Percentiles rank a stretch among this genome's conserved stretches.
Conservation (phyloP, 192 early-diverging fungal genomes). For the Coemansia sp. region DNA sequence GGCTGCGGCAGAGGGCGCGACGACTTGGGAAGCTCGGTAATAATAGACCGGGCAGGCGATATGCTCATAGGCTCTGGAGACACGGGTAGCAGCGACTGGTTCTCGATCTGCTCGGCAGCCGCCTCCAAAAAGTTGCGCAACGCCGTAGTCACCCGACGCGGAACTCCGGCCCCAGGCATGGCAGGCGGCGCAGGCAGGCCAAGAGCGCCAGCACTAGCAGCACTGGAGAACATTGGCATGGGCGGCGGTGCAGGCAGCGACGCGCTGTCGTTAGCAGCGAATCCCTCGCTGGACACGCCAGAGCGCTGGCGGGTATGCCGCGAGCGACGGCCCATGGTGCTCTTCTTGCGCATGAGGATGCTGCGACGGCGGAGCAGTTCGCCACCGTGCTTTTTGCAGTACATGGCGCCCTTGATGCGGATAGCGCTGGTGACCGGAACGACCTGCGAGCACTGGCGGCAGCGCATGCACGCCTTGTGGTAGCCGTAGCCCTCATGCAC, state of each 20-base stretch:
- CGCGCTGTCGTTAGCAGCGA: slow-evolving; percentile 5
- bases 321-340: slow-evolving; percentile 55
- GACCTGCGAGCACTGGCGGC: slow-evolving; percentile 52
- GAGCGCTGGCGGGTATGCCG: slow-evolving; percentile 38
- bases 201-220: not conserved
- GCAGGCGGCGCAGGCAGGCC: slow-evolving; percentile 17
- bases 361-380: slow-evolving; percentile 57
- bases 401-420: slow-evolving; percentile 55
- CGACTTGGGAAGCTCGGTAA: not conserved
- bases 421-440: slow-evolving; percentile 36
- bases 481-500: slow-evolving; percentile 57
- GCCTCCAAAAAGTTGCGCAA: slow-evolving; percentile 55
- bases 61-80: slow-evolving; percentile 17
- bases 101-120: slow-evolving; percentile 56
- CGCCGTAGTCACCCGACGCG: slow-evolving; percentile 42
- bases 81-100: slow-evolving; percentile 29
- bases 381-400: slow-evolving; percentile 57
- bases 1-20: slow-evolving; percentile 19
- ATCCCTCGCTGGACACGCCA: slow-evolving; percentile 32
- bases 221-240: slow-evolving; percentile 40
- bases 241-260: slow-evolving; percentile 32
- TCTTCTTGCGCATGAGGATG: slow-evolving; percentile 60
- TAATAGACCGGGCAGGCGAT: not conserved
- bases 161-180: slow-evolving; percentile 1
- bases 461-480: slow-evolving; percentile 59